Evolutionary conservation across 768 basidiomycete genomes (phyloP).

Genomic region (Boletus subcaerulescens): DNA sequence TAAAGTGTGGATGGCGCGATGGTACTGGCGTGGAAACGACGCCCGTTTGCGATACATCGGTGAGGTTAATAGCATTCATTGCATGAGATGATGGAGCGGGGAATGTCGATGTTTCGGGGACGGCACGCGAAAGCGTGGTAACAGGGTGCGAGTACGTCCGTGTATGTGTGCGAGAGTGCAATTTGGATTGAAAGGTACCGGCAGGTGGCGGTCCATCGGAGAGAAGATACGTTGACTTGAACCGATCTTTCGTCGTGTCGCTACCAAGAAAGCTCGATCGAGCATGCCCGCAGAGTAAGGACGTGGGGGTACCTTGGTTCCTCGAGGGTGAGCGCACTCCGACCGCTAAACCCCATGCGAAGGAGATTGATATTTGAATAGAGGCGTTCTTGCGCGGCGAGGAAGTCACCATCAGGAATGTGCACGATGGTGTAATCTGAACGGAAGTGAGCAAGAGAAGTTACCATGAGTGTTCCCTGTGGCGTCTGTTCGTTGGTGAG

Average conservation of each 20-base stretch:
- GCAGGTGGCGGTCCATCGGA: conserved; percentile 35
- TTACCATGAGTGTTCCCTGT: conserved; percentile 71
- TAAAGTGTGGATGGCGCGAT: conserved; percentile 45
- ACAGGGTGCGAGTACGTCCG: conserved; percentile 29
- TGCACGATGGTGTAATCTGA: conserved; percentile 85
- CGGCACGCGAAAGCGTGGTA: conserved; percentile 21
- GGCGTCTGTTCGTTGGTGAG: conserved; percentile 43
- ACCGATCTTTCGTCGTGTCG: conserved; percentile 78
- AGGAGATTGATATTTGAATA: conserved; percentile 81
- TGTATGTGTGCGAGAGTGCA: conserved; percentile 30
- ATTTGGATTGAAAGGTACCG: conserved; percentile 25
- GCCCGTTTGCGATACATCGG: conserved; percentile 15
- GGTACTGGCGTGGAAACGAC: conserved; percentile 3
- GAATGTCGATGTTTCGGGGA: conserved; percentile 24
- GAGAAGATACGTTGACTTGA: conserved; percentile 67
- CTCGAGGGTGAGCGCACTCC: conserved; percentile 72
- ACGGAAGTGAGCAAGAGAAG: conserved; percentile 83
- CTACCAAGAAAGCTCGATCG: conserved; percentile 34
- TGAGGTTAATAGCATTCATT: conserved; percentile 8
- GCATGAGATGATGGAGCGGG: conserved; percentile 23
- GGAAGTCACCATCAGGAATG: conserved; percentile 66
- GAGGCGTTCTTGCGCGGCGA: conserved; percentile 59
- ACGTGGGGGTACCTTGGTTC: conserved; percentile 52
- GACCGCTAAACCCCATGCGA: conserved; percentile 82
- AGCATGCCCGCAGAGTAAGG: conserved; percentile 5